Conservation (phyloP, 208 protist species). For the Angomonas ambiguus region DNA sequence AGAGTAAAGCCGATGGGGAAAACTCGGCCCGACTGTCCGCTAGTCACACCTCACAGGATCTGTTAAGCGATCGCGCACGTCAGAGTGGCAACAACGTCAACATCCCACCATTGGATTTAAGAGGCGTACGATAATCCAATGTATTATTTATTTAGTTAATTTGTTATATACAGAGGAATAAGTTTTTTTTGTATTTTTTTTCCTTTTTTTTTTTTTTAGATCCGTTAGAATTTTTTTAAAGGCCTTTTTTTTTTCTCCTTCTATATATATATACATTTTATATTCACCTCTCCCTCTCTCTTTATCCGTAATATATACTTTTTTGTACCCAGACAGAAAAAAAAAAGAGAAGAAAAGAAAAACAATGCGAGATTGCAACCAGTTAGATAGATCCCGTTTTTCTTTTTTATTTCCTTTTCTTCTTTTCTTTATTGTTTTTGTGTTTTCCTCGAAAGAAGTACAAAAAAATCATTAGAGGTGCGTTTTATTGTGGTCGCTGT, state of each 20-base stretch:
- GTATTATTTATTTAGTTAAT: constrained; percentile 12
- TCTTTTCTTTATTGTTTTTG: not conserved
- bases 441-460: not conserved
- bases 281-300: constrained; percentile 5
- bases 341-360: constrained; percentile 68
- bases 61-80: too few species aligned
- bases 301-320: constrained; percentile 7
- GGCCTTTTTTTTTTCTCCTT: not conserved
- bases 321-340: not conserved
- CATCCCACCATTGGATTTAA: constrained; percentile 6
- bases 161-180: constrained; percentile 7
- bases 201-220: constrained; percentile 14
- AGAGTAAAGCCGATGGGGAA: not conserved
- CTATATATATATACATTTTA: not conserved
- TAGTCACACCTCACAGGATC: not conserved
- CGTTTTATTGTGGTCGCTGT: not conserved
- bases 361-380: too few species aligned
- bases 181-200: constrained; percentile 14
- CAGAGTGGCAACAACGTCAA: constrained; percentile 6
- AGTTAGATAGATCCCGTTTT: not conserved
- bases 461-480: not conserved
- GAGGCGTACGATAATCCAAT: constrained; percentile 2
- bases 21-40: not conserved
- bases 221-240: constrained; percentile 18
- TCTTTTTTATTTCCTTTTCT: not conserved